phyloP scores from a whole-genome alignment of 2,329 filamentous ascomycete species.

The Talaromyces sp. region DNA sequence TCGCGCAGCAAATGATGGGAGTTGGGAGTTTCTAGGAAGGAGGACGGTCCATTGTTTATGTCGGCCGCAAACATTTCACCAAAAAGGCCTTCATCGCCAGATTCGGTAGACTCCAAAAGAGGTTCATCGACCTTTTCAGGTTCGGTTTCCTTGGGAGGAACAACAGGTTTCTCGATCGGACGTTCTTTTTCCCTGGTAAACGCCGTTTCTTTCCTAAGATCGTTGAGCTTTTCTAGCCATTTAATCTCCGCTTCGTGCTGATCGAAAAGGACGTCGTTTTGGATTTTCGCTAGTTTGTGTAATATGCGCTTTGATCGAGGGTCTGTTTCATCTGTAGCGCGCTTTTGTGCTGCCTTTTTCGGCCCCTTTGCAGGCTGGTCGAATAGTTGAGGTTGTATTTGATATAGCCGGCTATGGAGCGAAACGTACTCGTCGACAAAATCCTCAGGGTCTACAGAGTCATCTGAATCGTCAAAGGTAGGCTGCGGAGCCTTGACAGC shows the following conservation, averaged over 20 bases:
- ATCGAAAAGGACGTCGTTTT: constrained; percentile 74
- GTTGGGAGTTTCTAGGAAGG: constrained; percentile 28
- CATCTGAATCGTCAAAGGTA: constrained; percentile 46
- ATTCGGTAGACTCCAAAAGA: constrained; percentile 36
- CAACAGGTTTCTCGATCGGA: constrained; percentile 44
- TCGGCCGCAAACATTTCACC: constrained; percentile 54
- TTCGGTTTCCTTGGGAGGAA: constrained; percentile 10
- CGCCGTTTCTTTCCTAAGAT: constrained; percentile 57
- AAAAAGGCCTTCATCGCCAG: constrained; percentile 42
- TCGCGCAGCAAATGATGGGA: constrained; percentile 60
- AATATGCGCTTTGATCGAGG: constrained; percentile 61
- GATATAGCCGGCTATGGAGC: constrained; percentile 65
- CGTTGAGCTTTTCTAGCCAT: constrained; percentile 59
- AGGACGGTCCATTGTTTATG: constrained; percentile 40
- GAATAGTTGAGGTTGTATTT: constrained; percentile 53
- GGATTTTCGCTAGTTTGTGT: constrained; percentile 70
- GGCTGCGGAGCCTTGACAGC: constrained; percentile 18
- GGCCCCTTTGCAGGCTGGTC: constrained; percentile 33
- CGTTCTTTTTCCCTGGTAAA: constrained; percentile 34
- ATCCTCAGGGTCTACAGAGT: constrained; percentile 70
- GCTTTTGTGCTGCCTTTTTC: constrained; percentile 33
- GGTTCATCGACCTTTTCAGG: constrained; percentile 14
- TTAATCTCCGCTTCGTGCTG: constrained; percentile 58
- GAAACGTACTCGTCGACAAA: constrained; percentile 72
- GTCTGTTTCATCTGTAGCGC: constrained; percentile 17